Conservation (phyloP, 495 filamentous ascomycete species). For the Penicillium goetzii region DNA sequence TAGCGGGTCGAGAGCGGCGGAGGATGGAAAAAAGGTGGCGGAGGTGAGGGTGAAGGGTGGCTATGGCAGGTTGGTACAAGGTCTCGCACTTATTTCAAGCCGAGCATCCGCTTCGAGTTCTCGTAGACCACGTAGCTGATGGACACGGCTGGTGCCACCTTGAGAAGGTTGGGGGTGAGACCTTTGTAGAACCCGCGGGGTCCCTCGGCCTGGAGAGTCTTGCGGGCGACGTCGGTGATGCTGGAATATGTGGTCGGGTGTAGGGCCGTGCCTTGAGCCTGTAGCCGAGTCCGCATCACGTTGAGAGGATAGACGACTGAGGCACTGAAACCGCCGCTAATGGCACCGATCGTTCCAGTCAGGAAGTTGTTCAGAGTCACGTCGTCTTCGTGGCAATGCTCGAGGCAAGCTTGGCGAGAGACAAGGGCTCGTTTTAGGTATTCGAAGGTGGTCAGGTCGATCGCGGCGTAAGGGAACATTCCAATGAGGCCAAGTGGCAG, state of each 20-base stretch:
- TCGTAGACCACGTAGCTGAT: conserved; percentile 99
- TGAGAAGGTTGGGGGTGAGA: conserved; percentile 91
- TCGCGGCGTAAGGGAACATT: conserved; percentile 97
- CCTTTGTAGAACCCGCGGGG: conserved; percentile 90
- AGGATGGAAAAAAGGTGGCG: neutral
- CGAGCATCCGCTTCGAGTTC: conserved; percentile 81
- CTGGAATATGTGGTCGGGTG: conserved; percentile 91
- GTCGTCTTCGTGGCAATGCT: conserved; percentile 80
- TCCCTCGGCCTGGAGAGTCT: conserved; percentile 83
- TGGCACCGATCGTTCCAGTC: conserved; percentile 82
- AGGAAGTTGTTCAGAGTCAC: conserved; percentile 73
- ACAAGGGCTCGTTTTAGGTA: conserved; percentile 78
- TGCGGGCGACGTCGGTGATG: conserved; percentile 81
- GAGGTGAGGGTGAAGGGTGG: neutral
- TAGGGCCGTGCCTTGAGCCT: conserved; percentile 89
- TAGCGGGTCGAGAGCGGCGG: neutral
- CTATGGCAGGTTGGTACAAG: conserved; percentile 7
- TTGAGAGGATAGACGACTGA: conserved; percentile 94
- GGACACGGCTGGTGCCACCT: conserved; percentile 93
- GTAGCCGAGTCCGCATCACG: conserved; percentile 87
- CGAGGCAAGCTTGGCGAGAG: conserved; percentile 67
- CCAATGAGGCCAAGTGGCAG: conserved; percentile 89
- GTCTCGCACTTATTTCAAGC: conserved; percentile 57
- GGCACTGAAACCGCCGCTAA: conserved; percentile 92
- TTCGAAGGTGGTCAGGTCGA: conserved; percentile 95